Percentiles rank a stretch among this genome's conserved stretches.
Conservation (phyloP, 345 rosid genomes). For the Bruguiera sexangula region DNA sequence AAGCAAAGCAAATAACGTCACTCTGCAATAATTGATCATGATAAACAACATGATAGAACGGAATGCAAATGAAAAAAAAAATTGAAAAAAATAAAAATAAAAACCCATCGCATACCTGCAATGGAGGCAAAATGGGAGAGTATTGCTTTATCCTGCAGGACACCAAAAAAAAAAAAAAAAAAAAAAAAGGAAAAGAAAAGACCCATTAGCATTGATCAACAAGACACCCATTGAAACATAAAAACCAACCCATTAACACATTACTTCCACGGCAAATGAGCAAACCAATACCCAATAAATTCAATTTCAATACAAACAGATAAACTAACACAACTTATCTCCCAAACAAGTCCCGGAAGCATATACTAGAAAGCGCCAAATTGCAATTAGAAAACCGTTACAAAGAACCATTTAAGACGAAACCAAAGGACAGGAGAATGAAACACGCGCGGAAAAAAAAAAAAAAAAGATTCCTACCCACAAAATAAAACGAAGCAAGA, state of each 20-base stretch:
- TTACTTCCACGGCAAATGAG: background rate
- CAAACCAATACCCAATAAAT: background rate
- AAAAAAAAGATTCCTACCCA: too few species aligned
- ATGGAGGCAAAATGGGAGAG: background rate
- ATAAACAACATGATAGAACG: background rate
- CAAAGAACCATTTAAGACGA: too few species aligned
- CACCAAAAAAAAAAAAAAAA: too few species aligned
- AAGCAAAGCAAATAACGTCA: background rate
- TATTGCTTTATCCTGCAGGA: background rate
- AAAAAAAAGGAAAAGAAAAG: too few species aligned
- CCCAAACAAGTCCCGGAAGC: too few species aligned
- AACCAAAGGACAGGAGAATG: too few species aligned
- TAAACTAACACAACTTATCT: background rate
- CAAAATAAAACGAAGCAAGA: too few species aligned
- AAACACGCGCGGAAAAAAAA: too few species aligned
- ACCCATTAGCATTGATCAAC: background rate
- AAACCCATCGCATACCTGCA: background rate
- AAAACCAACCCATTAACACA: slow-evolving; percentile 1
- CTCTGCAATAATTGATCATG: background rate
- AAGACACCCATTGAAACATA: background rate
- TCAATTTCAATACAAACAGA: background rate
- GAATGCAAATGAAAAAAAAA: background rate
- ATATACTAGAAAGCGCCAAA: too few species aligned
- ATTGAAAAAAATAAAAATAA: background rate
- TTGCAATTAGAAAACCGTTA: too few species aligned